Evolutionary conservation across 2,329 filamentous ascomycete species (phyloP), one percentile per base, ranked within the genome.

Genomic region (Pyrenochaeta sp.): DNA sequence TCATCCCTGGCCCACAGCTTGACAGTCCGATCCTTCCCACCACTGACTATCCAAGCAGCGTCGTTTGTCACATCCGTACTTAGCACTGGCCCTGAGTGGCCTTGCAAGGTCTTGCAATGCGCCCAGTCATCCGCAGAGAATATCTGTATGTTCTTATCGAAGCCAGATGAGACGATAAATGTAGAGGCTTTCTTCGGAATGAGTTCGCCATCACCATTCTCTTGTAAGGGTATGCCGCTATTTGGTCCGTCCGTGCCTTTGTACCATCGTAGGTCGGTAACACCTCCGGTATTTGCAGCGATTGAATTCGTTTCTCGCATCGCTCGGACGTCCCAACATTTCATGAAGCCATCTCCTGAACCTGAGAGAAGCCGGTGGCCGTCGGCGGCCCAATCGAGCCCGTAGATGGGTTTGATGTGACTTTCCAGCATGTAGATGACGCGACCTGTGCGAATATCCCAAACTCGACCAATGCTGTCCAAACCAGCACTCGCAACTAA

Each of bases 121-220:
- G 90, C 89, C 93, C 95, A 99, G 77, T 99, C 94, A 73, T 99
- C 95, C 2, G 92, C 92, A 6, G 92, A 97, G 77, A 96, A 98
- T 63, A 99, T 85, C 73, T 97, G 97, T 77, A 99, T 90, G 65
- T 92, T 94, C 74, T 90, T 92, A 78, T 99, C 95, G 71, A 98
- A 98, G 0, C 95, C 95, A 64, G 89, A 87, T 2, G 88, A 92
- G 2, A 97, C 89, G 63, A 99, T 90, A 76, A 97, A 97, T 0
- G 93, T 96, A 41, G 93, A 91, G 0, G 91, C 89, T 71, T 92
- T 96, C 78, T 92, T 94, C 10, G 93, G 93, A 15, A 73, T 56
- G 67, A 75, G 53, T 65, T 77, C 83, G n/a, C 87, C 89, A 63
- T 89, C 87, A 14, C 88, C 86, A 53, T 89, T 86, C 4, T 83